A percentile compares a stretch with the other conserved stretches of the same genome.
Evolutionary conservation across 2,329 filamentous ascomycete genomes (phyloP).

Genomic region (Curvularia eragrostidis): DNA sequence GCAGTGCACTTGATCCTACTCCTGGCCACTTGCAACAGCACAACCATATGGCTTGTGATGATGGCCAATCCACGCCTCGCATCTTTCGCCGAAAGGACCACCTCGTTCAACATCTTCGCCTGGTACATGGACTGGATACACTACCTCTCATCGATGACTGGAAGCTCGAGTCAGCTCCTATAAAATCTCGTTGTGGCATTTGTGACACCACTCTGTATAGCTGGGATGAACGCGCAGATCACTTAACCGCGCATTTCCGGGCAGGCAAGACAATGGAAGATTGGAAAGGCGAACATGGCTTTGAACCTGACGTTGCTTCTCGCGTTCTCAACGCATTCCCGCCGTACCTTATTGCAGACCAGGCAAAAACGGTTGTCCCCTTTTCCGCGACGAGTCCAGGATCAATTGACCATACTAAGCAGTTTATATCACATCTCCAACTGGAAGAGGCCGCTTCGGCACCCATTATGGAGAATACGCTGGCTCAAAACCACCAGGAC

Average conservation of each 20-base stretch:
- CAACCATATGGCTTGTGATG: slow-evolving; percentile 67
- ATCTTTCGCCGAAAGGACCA: slow-evolving; percentile 67
- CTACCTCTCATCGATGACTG: slow-evolving; percentile 68
- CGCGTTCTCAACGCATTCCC: slow-evolving; percentile 55
- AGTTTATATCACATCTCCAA: slow-evolving; percentile 24
- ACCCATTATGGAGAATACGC: not conserved
- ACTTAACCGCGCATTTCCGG: slow-evolving; percentile 60
- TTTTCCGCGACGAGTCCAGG: slow-evolving; percentile 50
- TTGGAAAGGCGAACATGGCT: slow-evolving; percentile 60
- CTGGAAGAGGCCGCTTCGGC: slow-evolving; percentile 4
- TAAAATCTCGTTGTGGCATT: slow-evolving; percentile 60
- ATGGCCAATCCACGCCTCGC: slow-evolving; percentile 65
- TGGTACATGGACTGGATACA: slow-evolving; percentile 65
- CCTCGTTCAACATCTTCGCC: slow-evolving; percentile 63
- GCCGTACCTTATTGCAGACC: slow-evolving; percentile 54
- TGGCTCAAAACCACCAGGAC: not conserved
- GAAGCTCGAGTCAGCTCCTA: slow-evolving; percentile 58
- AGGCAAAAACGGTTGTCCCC: slow-evolving; percentile 49
- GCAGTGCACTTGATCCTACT: slow-evolving; percentile 59
- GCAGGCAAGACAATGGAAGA: slow-evolving; percentile 58
- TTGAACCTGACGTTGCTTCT: slow-evolving; percentile 52
- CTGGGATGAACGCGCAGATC: slow-evolving; percentile 58
- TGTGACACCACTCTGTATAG: slow-evolving; percentile 52
- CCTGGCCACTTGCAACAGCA: slow-evolving; percentile 63
- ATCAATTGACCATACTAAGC: slow-evolving; percentile 29